A percentile compares a stretch with the other conserved stretches of the same genome.
Evolutionary conservation across 176 grass and related monocot species (phyloP).

Genomic region (Raddia distichophylla): DNA sequence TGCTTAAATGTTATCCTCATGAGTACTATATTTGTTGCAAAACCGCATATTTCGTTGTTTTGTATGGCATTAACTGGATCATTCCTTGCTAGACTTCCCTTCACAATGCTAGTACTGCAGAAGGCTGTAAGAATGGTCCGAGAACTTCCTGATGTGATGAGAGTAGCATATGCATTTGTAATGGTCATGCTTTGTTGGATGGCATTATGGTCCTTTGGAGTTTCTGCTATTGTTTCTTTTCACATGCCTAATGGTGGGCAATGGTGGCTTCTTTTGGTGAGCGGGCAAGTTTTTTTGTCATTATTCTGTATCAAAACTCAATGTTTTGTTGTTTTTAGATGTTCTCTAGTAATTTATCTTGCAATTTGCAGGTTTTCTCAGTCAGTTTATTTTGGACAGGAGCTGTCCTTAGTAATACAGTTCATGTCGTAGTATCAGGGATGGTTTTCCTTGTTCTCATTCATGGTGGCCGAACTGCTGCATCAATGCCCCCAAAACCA

Average conservation of each 20-base stretch:
- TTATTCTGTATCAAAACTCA: conserved; percentile 33
- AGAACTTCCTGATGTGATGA: conserved; percentile 79
- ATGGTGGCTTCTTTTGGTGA: conserved; percentile 99
- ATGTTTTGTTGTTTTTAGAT: conserved; percentile 1
- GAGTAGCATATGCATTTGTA: conserved; percentile 84
- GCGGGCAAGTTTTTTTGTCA: conserved; percentile 80
- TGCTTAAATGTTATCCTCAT: conserved; percentile 16
- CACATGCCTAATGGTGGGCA: conserved; percentile 74
- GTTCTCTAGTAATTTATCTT: conserved; percentile 30
- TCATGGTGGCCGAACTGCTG: conserved; percentile 70
- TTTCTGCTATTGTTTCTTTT: conserved; percentile 85
- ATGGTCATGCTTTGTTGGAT: conserved; percentile 93
- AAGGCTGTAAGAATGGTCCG: conserved; percentile 92
- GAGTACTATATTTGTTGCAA: conserved; percentile 30
- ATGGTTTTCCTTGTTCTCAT: conserved; percentile 98
- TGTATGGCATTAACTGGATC: conserved; percentile 32
- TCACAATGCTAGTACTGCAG: conserved; percentile 94
- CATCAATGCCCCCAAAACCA: conserved; percentile 88
- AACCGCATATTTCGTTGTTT: conserved; percentile 22
- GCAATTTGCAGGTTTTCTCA: conserved; percentile 72
- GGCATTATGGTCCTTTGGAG: conserved; percentile 90
- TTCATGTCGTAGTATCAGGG: conserved; percentile 95
- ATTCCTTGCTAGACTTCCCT: conserved; percentile 77
- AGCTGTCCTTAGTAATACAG: conserved; percentile 94
- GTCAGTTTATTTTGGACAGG: conserved; percentile 98